Conservation (phyloP, 2,329 filamentous ascomycete genomes). For the Diplodia intermedia region DNA sequence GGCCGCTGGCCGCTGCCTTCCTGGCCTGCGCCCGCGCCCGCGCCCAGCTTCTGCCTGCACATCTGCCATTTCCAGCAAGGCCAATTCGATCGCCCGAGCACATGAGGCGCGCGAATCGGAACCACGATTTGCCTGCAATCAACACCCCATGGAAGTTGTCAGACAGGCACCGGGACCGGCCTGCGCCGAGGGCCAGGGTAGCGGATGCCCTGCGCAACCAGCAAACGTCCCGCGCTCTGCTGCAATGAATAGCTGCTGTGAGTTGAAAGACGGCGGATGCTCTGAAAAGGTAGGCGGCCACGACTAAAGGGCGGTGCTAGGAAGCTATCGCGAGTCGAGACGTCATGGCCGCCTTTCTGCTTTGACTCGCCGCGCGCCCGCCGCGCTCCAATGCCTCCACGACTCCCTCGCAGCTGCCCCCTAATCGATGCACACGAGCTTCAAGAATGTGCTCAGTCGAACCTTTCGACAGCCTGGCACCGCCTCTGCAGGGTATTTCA, state of each 20-base stretch:
- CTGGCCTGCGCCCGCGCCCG: background rate
- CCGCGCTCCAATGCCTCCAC: constrained; percentile 22
- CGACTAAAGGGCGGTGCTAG: background rate
- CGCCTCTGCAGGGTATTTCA: constrained; percentile 37
- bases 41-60: background rate
- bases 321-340: constrained; percentile 13
- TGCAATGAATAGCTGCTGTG: background rate
- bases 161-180: background rate
- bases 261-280: background rate
- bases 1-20: background rate
- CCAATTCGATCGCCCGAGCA: background rate
- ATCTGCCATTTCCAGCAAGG: background rate
- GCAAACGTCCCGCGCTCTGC: too few relatives aligned
- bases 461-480: constrained; percentile 43
- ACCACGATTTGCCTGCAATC: background rate
- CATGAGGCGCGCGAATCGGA: background rate
- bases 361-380: constrained; percentile 5
- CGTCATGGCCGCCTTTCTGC: constrained; percentile 27
- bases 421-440: constrained; percentile 48
- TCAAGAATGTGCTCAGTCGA: constrained; percentile 47
- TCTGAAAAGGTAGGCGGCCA: background rate
- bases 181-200: background rate
- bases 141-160: background rate
- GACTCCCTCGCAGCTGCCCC: constrained; percentile 23
- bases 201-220: background rate